These are phyloP conservation scores for Pichia sp. DNA, from an alignment of 1,139 yeast species.

Conservation along the genomic window DNA sequence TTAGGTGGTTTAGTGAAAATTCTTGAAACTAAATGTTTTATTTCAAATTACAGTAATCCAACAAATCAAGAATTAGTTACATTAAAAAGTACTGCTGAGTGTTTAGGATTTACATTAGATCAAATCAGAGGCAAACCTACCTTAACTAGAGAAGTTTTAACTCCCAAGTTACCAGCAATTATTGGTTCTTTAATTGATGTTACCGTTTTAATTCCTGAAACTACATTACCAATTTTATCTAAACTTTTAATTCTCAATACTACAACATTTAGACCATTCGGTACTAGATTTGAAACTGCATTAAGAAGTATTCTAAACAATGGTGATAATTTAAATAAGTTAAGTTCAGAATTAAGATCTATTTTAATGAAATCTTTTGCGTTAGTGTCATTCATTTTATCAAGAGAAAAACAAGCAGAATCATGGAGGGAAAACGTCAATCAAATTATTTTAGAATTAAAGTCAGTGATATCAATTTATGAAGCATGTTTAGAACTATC, in stretches of 20 bases:
- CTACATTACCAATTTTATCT: constrained; percentile 44
- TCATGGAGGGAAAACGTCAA: constrained; percentile 32
- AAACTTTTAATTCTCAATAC: constrained; percentile 52
- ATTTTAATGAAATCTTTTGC: constrained; percentile 50
- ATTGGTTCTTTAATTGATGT: constrained; percentile 48
- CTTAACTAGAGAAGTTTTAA: constrained; percentile 73
- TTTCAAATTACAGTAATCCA: constrained; percentile 33
- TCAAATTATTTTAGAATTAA: constrained; percentile 39
- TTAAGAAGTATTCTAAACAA: constrained; percentile 33
- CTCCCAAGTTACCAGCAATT: constrained; percentile 67
- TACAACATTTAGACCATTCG: constrained; percentile 77
- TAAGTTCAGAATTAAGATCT: constrained; percentile 32
- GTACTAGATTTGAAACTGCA: constrained; percentile 49
- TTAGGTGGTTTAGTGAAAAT: constrained; percentile 49
- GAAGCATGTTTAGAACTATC: constrained; percentile 50
- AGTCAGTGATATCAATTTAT: constrained; percentile 48
- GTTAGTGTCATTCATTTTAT: constrained; percentile 46
- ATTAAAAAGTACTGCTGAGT: constrained; percentile 34
- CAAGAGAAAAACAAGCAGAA: constrained; percentile 42
- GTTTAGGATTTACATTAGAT: constrained; percentile 46
- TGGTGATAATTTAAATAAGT: constrained; percentile 22
- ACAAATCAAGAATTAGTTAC: constrained; percentile 25
- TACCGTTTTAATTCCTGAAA: constrained; percentile 35
- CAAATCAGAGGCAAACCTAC: constrained; percentile 74
- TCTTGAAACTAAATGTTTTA: constrained; percentile 45